Evolutionary conservation across 164 flowering plant genomes (phyloP).

Genomic region (Aristolochia fimbriata): DNA sequence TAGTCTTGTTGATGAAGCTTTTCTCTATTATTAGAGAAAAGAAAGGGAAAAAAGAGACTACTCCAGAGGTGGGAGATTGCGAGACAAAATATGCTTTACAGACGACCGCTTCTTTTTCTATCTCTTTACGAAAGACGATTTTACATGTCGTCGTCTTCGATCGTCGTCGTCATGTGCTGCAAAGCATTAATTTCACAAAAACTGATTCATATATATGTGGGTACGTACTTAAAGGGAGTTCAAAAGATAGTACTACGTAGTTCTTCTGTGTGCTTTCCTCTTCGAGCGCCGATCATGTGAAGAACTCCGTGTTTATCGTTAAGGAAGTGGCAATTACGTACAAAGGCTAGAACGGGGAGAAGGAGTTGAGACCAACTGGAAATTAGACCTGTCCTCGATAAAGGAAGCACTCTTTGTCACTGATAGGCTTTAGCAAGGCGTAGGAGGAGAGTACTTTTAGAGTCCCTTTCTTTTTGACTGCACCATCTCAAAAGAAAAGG

Average conservation of each 20-base stretch:
- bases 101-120: conserved; percentile 9
- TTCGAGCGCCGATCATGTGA: too few species aligned
- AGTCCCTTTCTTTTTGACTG: neutral
- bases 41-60: conserved; percentile 11
- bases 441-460: neutral
- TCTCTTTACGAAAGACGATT: conserved; percentile 14
- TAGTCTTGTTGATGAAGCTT: conserved; percentile 3
- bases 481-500: too few species aligned
- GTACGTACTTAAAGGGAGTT: conserved; percentile 8
- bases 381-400: neutral
- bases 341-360: too few species aligned
- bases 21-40: conserved; percentile 5
- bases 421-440: neutral
- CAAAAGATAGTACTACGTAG: neutral
- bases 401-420: neutral
- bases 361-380: conserved; percentile 5
- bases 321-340: too few species aligned
- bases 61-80: conserved; percentile 7
- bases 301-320: too few species aligned
- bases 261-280: too few species aligned
- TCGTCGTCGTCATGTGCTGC: conserved; percentile 10
- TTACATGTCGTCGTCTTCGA: conserved; percentile 5
- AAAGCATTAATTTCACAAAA: conserved; percentile 8
- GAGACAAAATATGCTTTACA: conserved; percentile 27
- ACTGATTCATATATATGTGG: conserved; percentile 11